Base-by-base conservation (phyloP, 495 filamentous ascomycete species). In the Entonaema liquescens region DNA sequence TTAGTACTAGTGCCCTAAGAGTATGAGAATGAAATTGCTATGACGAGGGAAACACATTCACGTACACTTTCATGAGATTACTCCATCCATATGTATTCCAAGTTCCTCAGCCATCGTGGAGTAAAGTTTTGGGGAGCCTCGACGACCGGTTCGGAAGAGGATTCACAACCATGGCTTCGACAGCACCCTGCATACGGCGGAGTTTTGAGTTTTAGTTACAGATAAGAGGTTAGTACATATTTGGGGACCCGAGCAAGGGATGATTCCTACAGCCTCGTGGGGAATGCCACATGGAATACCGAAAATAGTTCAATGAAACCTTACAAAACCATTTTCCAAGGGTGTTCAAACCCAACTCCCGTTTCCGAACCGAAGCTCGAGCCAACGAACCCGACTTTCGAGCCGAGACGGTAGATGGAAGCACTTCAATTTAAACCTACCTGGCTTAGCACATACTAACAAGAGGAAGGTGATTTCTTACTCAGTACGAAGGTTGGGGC, bases 181-280 rank as follows among this genome's bases (percentile, higher is more conserved):
- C 55, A 33, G 59, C 69, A 59, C 54, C 64, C 52, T 72, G 70
- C 70, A 72, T 65, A 42, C 57, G 70, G 65, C 64, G 70, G 64
- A 68, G 70, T 57, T 36, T 47, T 53, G 9, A 42, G 13, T 50
- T n/a, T 58, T 36, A 29, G 58, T 47, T 42, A 42, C 53, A 59
- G 13, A 67, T 56, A 60, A 17, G 38, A 26, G 53, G 36, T 50
- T 49, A 15, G 59, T 19, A 28, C 60, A 57, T 42, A 21, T 61
- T 65, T 61, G 65, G 70, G 70, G 65, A 36, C 50, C 5, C 19
- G 17, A 57, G 61, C 65, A 68, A 55, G 65, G 70, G 59, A 23
- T 33, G 35, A 64, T 49, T 72, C 69, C 69, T 28, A 47, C 53
- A 64, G 64, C 64, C 68, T 72, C 44, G 64, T 31, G 63, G 28